These are phyloP conservation scores for Neurospora crassa DNA, from an alignment of 2,329 filamentous ascomycete species.

Conservation along the genomic window DNA sequence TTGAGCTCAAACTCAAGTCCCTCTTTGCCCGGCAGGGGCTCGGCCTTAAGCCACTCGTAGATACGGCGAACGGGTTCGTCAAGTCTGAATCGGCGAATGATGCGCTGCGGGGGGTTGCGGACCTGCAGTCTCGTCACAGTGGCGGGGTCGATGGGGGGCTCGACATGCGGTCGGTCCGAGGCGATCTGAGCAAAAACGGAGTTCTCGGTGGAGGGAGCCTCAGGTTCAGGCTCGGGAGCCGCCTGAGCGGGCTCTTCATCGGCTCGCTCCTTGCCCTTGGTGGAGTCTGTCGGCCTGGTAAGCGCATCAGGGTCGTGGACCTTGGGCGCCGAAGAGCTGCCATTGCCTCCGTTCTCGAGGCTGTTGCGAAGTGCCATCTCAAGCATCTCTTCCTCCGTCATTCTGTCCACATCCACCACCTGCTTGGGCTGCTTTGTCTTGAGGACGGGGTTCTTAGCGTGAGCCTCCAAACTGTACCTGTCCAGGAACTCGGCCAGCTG, in stretches of 20 bases:
- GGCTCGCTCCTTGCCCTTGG: conserved; percentile 16
- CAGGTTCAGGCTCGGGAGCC: conserved; percentile 10
- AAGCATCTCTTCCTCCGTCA: conserved; percentile 97
- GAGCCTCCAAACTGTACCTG: conserved; percentile 78
- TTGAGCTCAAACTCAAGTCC: conserved; percentile 80
- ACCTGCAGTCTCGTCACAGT: conserved; percentile 87
- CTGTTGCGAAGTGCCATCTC: conserved; percentile 90
- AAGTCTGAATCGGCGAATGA: conserved; percentile 77
- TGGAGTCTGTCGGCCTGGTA: conserved; percentile 50
- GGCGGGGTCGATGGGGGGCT: conserved; percentile 62
- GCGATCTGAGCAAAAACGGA: conserved; percentile 62
- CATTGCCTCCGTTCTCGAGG: conserved; percentile 45
- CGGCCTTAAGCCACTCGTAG: conserved; percentile 94
- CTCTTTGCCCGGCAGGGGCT: conserved; percentile 70
- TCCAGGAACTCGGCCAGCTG: conserved; percentile 96
- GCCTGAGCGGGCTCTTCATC: conserved; percentile 28
- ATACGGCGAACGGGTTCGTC: conserved; percentile 70
- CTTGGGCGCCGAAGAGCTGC: conserved; percentile 31
- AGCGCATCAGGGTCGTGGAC: conserved; percentile 78
- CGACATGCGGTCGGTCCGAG: conserved; percentile 60
- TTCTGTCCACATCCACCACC: conserved; percentile 66
- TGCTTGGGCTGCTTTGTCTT: conserved; percentile 58
- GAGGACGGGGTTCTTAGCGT: conserved; percentile 88
- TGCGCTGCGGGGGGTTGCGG: conserved; percentile 70
- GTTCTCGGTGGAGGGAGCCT: conserved; percentile 20